These are phyloP conservation scores for Adansonia rubrostipa DNA, from an alignment of 441 rosid species.

Conservation along the genomic window DNA sequence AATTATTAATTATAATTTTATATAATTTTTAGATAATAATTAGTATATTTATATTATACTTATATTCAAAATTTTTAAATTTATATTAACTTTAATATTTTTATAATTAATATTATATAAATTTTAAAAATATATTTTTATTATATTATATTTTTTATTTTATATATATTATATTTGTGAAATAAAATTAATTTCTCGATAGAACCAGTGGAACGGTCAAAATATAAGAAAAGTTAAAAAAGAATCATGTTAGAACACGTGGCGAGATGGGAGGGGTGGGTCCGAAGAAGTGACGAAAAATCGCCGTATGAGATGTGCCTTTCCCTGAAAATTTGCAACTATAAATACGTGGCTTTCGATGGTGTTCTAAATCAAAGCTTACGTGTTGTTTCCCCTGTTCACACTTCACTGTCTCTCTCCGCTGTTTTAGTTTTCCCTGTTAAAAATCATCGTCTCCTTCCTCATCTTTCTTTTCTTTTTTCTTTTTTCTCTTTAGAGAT, in stretches of 20 bases:
- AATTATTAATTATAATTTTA: too few relatives aligned
- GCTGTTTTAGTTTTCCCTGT: slow-evolving; percentile 5
- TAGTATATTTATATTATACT: too few relatives aligned
- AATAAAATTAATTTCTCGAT: too few relatives aligned
- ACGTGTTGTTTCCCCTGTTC: slow-evolving; percentile 29
- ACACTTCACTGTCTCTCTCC: slow-evolving; percentile 19
- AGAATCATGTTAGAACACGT: neutral
- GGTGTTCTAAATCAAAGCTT: neutral
- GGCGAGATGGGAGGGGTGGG: neutral
- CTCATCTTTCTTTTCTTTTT: neutral
- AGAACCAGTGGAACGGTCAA: neutral
- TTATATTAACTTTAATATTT: too few relatives aligned
- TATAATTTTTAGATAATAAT: too few relatives aligned
- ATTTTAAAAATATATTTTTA: too few relatives aligned
- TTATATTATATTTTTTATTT: too few relatives aligned
- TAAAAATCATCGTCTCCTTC: neutral
- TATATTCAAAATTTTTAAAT: too few relatives aligned
- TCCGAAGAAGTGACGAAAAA: neutral
- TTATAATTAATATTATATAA: too few relatives aligned
- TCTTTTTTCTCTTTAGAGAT: neutral
- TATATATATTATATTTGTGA: too few relatives aligned
- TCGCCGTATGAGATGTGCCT: slow-evolving; percentile 2
- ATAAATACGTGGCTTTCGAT: slow-evolving; percentile 36
- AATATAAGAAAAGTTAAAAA: neutral
- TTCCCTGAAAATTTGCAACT: slow-evolving; percentile 11